Evolutionary conservation across 1,139 yeast species (phyloP).

Genomic region (Saccharomycopsis crataegensis): DNA sequence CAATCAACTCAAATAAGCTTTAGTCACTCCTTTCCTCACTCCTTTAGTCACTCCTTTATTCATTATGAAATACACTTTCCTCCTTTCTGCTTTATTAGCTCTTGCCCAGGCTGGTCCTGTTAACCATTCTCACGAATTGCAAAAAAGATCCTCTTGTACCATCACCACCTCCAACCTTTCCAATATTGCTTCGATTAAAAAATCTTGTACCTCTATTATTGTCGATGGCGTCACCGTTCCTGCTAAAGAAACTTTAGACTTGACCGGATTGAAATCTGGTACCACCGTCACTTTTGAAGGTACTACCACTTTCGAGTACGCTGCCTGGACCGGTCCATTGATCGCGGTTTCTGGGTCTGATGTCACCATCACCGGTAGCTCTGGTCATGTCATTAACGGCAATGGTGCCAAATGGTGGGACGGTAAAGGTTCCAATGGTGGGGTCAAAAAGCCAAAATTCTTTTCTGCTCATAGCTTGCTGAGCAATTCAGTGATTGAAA

Average conservation of each 20-base stretch:
- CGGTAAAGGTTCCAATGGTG: conserved; percentile 20
- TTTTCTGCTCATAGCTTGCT: conserved; percentile 15
- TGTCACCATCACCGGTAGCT: conserved; percentile 19
- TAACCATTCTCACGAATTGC: neutral
- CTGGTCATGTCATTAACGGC: conserved; percentile 20
- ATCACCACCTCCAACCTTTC: conserved; percentile 8
- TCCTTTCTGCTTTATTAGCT: neutral
- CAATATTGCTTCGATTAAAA: conserved; percentile 7
- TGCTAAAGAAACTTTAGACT: conserved; percentile 21
- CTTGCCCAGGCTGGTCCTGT: neutral
- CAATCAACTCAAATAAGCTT: too few species aligned
- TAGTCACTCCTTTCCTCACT: too few species aligned
- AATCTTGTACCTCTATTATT: conserved; percentile 16
- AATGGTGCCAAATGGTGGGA: conserved; percentile 21
- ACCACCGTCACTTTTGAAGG: conserved; percentile 21
- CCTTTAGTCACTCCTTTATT: neutral
- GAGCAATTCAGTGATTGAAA: conserved; percentile 13
- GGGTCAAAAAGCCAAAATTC: conserved; percentile 21
- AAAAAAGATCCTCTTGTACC: conserved; percentile 7
- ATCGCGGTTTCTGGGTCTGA: conserved; percentile 18
- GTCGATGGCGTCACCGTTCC: conserved; percentile 20
- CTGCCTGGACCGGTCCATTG: conserved; percentile 21
- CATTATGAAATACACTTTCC: neutral
- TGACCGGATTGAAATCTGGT: conserved; percentile 18
- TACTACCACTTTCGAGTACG: conserved; percentile 19